Conservation (phyloP, 176 grass and related monocot species). For the Luzula sylvatica region DNA sequence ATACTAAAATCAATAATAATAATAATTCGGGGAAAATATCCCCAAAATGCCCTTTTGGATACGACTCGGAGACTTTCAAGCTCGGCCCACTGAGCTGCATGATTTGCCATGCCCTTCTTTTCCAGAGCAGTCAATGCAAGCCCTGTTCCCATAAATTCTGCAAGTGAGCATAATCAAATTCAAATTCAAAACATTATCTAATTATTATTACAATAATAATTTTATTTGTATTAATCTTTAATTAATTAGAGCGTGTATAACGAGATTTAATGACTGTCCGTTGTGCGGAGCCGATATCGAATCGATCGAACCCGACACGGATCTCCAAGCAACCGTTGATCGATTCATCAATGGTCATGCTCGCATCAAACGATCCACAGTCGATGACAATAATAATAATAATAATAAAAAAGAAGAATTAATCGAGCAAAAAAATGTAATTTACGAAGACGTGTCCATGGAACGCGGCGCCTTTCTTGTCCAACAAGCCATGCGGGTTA, state of each 20-base stretch:
- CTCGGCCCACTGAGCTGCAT: conserved; percentile 95
- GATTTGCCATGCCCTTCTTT: conserved; percentile 68
- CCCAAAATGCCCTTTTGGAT: conserved; percentile 86
- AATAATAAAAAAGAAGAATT: conserved; percentile 25
- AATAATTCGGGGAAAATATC: conserved; percentile 33
- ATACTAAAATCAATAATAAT: conserved; percentile 14
- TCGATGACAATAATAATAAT: not conserved
- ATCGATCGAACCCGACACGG: conserved; percentile 59
- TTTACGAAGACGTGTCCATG: conserved; percentile 98
- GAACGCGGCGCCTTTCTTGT: conserved; percentile 89
- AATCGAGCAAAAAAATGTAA: conserved; percentile 47
- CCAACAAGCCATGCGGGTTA: conserved; percentile 97
- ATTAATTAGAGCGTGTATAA: conserved; percentile 60
- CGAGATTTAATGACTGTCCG: conserved; percentile 77
- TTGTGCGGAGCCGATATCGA: conserved; percentile 89
- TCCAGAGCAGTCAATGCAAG: conserved; percentile 65
- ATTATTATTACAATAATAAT: not conserved
- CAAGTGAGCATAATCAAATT: conserved; percentile 39
- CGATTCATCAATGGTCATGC: conserved; percentile 94
- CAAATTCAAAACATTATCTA: not conserved
- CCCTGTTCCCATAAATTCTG: conserved; percentile 91
- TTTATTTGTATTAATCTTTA: not conserved
- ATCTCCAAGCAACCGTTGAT: conserved; percentile 69
- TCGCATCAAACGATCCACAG: conserved; percentile 60
- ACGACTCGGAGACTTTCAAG: conserved; percentile 84